Percentiles rank a stretch among this genome's conserved stretches.
phyloP scores from a whole-genome alignment of 108 stramenopile species.

The Craspedostauros australis region DNA sequence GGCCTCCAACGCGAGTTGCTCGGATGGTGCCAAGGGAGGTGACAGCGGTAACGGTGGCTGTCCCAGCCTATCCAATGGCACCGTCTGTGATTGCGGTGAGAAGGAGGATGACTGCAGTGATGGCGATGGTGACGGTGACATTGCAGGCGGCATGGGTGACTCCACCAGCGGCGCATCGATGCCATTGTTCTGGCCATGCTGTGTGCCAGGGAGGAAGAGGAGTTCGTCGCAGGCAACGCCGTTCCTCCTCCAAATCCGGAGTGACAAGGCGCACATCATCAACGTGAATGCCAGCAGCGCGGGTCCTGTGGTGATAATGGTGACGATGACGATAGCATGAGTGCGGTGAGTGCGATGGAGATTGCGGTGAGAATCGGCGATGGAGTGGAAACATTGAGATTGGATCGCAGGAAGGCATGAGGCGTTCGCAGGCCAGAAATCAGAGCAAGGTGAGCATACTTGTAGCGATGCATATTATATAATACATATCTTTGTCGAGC shows the following conservation, averaged over 20 bases:
- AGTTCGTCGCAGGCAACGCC: conserved; percentile 86
- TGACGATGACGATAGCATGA: background rate
- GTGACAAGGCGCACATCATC: conserved; percentile 66
- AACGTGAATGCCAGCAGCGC: conserved; percentile 70
- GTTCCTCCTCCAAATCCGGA: conserved; percentile 80
- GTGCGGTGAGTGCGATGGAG: background rate
- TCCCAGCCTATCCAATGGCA: background rate
- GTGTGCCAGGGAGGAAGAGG: conserved; percentile 81
- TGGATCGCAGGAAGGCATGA: too few relatives aligned
- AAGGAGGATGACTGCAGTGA: too few relatives aligned
- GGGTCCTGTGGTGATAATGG: conserved; percentile 36
- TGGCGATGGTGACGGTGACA: too few relatives aligned
- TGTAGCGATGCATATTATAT: too few relatives aligned
- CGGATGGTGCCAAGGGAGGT: background rate
- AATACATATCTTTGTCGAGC: too few relatives aligned
- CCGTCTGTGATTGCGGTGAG: background rate
- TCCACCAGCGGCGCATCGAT: conserved; percentile 27
- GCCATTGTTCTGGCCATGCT: conserved; percentile 37
- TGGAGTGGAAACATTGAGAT: background rate
- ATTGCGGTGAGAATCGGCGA: background rate
- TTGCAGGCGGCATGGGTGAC: conserved; percentile 6
- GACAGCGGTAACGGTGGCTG: background rate
- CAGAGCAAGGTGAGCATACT: too few relatives aligned
- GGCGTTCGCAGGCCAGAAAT: too few relatives aligned
- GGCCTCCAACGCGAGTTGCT: conserved; percentile 12